These are phyloP conservation scores for Lactarius evosmus DNA, from an alignment of 768 basidiomycete species.

Conservation along the genomic window DNA sequence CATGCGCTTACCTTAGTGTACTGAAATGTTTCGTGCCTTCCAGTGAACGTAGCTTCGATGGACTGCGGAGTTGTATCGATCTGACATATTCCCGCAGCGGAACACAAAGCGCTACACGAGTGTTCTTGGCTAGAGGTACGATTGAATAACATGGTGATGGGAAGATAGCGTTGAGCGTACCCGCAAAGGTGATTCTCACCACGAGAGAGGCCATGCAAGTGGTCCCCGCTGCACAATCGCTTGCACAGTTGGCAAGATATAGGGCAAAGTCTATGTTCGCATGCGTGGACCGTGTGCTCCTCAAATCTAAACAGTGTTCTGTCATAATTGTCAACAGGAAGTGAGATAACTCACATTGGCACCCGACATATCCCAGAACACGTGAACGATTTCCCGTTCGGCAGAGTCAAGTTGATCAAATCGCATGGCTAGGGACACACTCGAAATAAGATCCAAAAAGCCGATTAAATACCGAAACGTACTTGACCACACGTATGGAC, in stretches of 20 bases:
- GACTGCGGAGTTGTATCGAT: constrained; percentile 58
- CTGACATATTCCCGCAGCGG: constrained; percentile 50
- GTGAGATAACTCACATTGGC: constrained; percentile 3
- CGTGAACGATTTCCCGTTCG: constrained; percentile 3
- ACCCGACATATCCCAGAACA: constrained; percentile 10
- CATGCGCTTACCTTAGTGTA: constrained; percentile 51
- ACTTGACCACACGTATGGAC: constrained; percentile 58
- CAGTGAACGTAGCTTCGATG: constrained; percentile 59
- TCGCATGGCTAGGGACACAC: constrained; percentile 2
- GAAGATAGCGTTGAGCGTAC: constrained; percentile 33
- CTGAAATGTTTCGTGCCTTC: constrained; percentile 55
- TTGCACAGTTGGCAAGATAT: constrained; percentile 53
- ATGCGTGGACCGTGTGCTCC: constrained; percentile 46
- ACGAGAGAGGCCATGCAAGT: constrained; percentile 49
- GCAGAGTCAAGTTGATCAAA: constrained; percentile 1
- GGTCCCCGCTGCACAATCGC: constrained; percentile 46
- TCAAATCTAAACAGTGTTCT: constrained; percentile 37
- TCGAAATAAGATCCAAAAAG: no score
- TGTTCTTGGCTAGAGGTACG: constrained; percentile 47
- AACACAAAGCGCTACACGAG: constrained; percentile 43
- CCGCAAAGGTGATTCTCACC: constrained; percentile 53
- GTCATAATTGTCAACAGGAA: background rate
- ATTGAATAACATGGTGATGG: background rate
- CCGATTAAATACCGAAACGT: background rate
- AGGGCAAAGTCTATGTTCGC: constrained; percentile 52